Evolutionary conservation across 306 rosid species (phyloP).

Genomic region (Vigna hirtella): DNA sequence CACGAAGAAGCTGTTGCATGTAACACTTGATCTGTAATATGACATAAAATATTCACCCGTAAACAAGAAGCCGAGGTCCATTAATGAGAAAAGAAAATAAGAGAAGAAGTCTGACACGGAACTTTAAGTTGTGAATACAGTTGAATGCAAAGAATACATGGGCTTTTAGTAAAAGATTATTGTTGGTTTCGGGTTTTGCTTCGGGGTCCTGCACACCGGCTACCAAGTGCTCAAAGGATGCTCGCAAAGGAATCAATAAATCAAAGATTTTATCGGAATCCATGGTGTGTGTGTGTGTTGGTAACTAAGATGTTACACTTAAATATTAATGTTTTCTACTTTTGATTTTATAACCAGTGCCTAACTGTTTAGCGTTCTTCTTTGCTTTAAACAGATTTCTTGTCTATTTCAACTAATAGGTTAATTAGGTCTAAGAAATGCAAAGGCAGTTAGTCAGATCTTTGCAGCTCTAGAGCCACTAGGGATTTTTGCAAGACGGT

Average conservation of each 20-base stretch:
- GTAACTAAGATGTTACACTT: background rate
- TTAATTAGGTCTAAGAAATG: background rate
- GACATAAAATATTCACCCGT: constrained; percentile 9
- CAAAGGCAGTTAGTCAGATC: background rate
- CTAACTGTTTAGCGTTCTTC: background rate
- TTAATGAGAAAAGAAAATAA: constrained; percentile 11
- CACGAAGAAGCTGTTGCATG: constrained; percentile 78
- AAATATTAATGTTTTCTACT: background rate
- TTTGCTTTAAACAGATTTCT: background rate
- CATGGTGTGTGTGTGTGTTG: background rate
- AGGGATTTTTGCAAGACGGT: background rate
- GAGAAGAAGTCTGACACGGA: constrained; percentile 22
- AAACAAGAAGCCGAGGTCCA: constrained; percentile 6
- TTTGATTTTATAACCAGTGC: background rate
- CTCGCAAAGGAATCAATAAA: background rate
- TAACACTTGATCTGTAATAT: constrained; percentile 76
- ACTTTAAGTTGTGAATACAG: constrained; percentile 9
- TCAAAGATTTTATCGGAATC: background rate
- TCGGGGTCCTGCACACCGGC: background rate
- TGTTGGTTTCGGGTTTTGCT: background rate
- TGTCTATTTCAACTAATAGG: constrained; percentile 17
- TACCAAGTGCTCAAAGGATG: background rate
- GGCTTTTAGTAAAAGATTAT: background rate
- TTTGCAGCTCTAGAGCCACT: background rate
- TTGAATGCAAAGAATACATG: constrained; percentile 20